Evolutionary conservation across 2,329 filamentous ascomycete genomes (phyloP).

Genomic region (Alternaria longipes): DNA sequence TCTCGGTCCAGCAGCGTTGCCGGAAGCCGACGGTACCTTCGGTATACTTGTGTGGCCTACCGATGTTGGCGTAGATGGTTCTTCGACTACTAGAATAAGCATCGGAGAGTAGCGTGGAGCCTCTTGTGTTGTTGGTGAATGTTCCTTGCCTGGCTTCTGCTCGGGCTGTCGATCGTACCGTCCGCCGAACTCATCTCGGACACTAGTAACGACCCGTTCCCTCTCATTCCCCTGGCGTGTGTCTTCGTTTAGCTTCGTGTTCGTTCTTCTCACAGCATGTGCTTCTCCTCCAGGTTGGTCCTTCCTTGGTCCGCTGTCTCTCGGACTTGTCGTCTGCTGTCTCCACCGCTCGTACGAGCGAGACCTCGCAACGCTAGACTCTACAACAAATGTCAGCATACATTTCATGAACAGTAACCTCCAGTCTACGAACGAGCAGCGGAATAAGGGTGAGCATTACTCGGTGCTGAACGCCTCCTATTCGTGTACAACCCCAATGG

Average conservation of each 20-base stretch:
- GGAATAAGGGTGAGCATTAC: slow-evolving; percentile 34
- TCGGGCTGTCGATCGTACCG: slow-evolving; percentile 1
- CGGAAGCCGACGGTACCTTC: slow-evolving; percentile 3
- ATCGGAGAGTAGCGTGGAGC: slow-evolving; percentile 6
- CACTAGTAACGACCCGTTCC: slow-evolving; percentile 1
- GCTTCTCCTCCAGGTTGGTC: not conserved
- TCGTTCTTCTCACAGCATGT: not conserved
- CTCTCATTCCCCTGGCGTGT: not conserved
- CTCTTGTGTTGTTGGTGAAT: not conserved
- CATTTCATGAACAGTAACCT: slow-evolving; percentile 16
- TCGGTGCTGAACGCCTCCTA: slow-evolving; percentile 26
- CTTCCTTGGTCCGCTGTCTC: not conserved
- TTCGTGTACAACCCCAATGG: slow-evolving; percentile 21
- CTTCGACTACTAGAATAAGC: slow-evolving; percentile 10
- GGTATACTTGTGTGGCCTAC: not conserved
- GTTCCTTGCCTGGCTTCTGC: not conserved
- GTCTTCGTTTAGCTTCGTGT: not conserved
- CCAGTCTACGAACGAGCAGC: slow-evolving; percentile 19
- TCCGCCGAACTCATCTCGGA: not conserved
- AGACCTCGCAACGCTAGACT: slow-evolving; percentile 10
- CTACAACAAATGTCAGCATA: slow-evolving; percentile 14
- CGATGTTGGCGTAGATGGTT: slow-evolving; percentile 3
- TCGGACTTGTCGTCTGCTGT: slow-evolving; percentile 4
- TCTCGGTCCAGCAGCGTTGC: not conserved
- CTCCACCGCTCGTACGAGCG: not conserved